Percentiles rank a stretch among this genome's conserved stretches.
These are phyloP conservation scores for Cladosporium colombiae DNA, from an alignment of 2,329 filamentous ascomycete species.

Conservation along the genomic window DNA sequence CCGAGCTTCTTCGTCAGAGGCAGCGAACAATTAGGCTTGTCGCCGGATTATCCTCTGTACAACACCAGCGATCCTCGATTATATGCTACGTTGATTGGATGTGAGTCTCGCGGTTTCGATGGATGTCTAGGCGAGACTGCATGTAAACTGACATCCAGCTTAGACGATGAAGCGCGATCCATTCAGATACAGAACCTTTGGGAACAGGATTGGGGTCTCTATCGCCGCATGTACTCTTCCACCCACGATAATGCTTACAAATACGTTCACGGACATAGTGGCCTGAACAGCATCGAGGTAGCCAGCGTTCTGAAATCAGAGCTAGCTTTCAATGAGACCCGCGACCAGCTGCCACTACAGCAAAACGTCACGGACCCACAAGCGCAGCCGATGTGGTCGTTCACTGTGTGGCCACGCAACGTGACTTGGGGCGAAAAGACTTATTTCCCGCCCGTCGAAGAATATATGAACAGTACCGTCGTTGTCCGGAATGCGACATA, in stretches of 20 bases:
- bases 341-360: background rate
- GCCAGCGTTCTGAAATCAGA: background rate
- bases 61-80: background rate
- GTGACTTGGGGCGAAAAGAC: background rate
- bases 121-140: background rate
- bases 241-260: background rate
- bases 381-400: background rate
- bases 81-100: background rate
- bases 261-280: no score
- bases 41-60: background rate
- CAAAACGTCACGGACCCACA: background rate
- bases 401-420: background rate
- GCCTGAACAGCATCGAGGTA: no score
- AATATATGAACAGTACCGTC: background rate
- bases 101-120: background rate
- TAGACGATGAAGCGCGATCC: background rate
- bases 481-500: background rate
- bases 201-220: background rate
- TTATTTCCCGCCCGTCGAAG: background rate
- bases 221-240: background rate
- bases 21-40: background rate
- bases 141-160: background rate
- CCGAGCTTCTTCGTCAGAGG: background rate
- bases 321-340: background rate
- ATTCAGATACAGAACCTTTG: background rate